phyloP scores from a whole-genome alignment of 2,329 filamentous ascomycete species.

The Trichoderma citrinoviride region DNA sequence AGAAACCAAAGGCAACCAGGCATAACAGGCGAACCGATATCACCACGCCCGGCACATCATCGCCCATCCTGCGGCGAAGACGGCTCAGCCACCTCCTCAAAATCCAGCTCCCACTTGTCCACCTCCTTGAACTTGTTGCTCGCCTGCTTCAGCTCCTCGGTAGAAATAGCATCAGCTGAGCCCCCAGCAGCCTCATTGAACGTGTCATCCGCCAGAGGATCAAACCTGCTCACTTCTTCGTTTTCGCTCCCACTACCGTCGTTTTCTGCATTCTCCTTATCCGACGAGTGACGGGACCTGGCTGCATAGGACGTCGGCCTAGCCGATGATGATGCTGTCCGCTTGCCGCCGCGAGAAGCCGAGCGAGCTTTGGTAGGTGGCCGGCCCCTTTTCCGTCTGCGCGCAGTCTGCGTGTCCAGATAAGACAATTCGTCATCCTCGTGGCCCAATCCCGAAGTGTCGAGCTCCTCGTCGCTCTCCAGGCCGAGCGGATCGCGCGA shows the following conservation, averaged over 20 bases:
- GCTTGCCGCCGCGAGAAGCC: conserved; percentile 30
- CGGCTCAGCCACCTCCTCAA: conserved; percentile 59
- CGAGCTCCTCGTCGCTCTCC: conserved; percentile 46
- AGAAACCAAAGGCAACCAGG: background rate
- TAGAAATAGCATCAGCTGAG: conserved; percentile 40
- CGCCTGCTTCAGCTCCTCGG: conserved; percentile 57
- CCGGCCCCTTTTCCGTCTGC: conserved; percentile 36
- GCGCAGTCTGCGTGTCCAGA: conserved; percentile 37
- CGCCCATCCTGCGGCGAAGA: conserved; percentile 53
- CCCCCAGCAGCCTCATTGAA: conserved; percentile 36
- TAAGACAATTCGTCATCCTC: conserved; percentile 59
- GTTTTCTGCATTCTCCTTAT: conserved; percentile 56
- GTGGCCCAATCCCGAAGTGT: conserved; percentile 46
- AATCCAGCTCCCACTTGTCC: conserved; percentile 66
- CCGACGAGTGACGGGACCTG: conserved; percentile 49
- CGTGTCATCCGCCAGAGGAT: conserved; percentile 46
- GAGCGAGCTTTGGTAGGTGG: conserved; percentile 33
- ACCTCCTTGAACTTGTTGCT: conserved; percentile 66
- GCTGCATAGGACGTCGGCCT: conserved; percentile 30
- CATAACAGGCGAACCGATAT: background rate
- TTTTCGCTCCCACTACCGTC: conserved; percentile 37
- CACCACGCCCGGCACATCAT: conserved; percentile 29
- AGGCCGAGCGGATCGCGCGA: conserved; percentile 41
- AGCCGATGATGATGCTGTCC: conserved; percentile 26
- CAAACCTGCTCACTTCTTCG: conserved; percentile 42